Conservation (phyloP, 768 basidiomycete species). For the Mycena vulgaris region DNA sequence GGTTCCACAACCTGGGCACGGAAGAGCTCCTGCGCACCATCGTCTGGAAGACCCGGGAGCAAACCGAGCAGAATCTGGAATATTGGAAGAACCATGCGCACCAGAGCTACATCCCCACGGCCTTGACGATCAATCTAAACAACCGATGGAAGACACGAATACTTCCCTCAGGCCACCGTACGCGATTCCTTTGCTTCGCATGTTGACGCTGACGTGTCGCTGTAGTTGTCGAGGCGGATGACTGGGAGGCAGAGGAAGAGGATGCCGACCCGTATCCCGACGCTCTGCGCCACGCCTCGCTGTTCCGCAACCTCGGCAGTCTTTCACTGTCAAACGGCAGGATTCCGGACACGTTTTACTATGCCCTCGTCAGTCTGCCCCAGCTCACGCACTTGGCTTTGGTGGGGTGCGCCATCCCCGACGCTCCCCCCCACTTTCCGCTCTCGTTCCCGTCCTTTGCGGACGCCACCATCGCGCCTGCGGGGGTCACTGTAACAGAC, state of each 20-base stretch:
- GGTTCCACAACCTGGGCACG: background rate
- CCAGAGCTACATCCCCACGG: background rate
- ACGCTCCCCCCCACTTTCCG: background rate
- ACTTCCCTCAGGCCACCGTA: background rate
- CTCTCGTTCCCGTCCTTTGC: background rate
- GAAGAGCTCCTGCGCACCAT: background rate
- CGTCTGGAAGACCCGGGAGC: background rate
- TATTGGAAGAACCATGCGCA: background rate
- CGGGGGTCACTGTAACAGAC: background rate
- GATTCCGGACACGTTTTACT: background rate
- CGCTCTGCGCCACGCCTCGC: background rate
- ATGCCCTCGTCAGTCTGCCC: background rate
- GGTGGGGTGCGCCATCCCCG: background rate
- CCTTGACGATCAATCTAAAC: background rate
- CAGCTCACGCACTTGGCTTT: slow-evolving; percentile 3
- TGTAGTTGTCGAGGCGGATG: too few relatives aligned
- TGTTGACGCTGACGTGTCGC: too few relatives aligned
- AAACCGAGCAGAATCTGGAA: background rate
- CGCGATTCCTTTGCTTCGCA: background rate
- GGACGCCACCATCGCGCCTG: background rate
- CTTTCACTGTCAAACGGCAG: background rate
- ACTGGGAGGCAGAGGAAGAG: background rate
- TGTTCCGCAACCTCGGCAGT: background rate
- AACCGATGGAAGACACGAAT: background rate
- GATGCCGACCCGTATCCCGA: background rate